Evolutionary conservation across 345 rosid species (phyloP), one percentile per base, ranked within the genome.

Genomic region (Lepidium sativum): DNA sequence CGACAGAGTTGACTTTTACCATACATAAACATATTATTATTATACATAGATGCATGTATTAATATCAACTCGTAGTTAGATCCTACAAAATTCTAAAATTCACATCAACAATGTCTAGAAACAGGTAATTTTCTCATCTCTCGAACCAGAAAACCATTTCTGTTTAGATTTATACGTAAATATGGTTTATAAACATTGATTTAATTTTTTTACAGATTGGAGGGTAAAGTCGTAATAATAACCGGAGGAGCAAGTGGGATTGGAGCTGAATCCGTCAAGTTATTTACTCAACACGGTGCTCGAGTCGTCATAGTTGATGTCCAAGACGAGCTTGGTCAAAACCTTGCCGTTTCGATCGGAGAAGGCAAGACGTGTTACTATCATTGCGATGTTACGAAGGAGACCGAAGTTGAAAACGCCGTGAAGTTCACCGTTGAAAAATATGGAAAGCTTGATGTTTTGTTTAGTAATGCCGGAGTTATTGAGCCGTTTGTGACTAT

Each of bases 191-290:
- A 11, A 18, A 9, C 11, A 44, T 47, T 17, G 47, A 5, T 50
- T 34, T 58, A n/a, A 31, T 25, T 51, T 58, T 3, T 29, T 45
- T 56, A 42, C 65, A 92, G 98, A 80, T 68, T 92, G 77, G 91
- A 82, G 32, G 97, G 96, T 1, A 92, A 92, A 78, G 82, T 92
- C 32, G 96, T 87, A 12, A 74, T 92, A 31, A 79, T 92, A 25
- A 92, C 97, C 0, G 97, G 98, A 2, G 95, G 80, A 38, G 97
- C 97, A 5, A 89, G 98, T 23, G 98, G 98, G 33, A 92, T 92
- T 48, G 98, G 98, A 1, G 96, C 83, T 42, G 87, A 77, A 45
- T 79, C 97, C 16, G 92, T 68, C 31, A 74, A 78, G 60, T 48
- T 92, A 21, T 92, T 92, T 21, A 78, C 71, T 0, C 76, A 85